Base-by-base conservation (phyloP, 352 stramenopile species). In the Aphanomyces invadans region DNA sequence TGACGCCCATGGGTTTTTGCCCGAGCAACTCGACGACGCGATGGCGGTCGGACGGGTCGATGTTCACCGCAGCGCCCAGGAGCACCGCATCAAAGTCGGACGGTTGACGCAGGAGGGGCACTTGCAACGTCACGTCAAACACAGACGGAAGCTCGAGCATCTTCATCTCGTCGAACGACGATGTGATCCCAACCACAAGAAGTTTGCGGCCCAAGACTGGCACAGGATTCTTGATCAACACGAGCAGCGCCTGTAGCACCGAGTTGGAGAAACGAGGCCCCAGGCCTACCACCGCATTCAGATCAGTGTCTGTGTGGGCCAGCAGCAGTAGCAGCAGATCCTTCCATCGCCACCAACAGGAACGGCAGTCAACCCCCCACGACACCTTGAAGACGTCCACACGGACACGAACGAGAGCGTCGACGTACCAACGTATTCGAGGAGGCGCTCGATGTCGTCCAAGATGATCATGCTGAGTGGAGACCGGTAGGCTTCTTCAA, bases 371-470 rank as follows among this genome's bases (percentile, higher is more conserved):
- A n/a, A n/a, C n/a, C n/a, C n/a, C n/a, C n/a, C n/a, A n/a, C n/a
- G n/a, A n/a, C n/a, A n/a, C n/a, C n/a, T n/a, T n/a, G n/a, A n/a
- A n/a, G n/a, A n/a, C n/a, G n/a, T n/a, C n/a, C n/a, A n/a, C n/a
- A n/a, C n/a, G n/a, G 36, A 42, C 36, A 42, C 36, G 7, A 42
- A 42, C n/a, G n/a, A n/a, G 11, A 33, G 49, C 38, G 3, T 17
- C 46, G 17, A 78, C 80, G 62, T 69, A 89, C 83, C 85, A 71
- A 92, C 85, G 57, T 92, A 99, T 73, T 99, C 97, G 74, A 99
- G 98, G 42, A 99, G 85, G 19, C 97, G 91, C 79, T 99, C 97
- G 69, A 99, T 97, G 75, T 99, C 97, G 78, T 99, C 97, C 48
- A 99, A 90, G 65, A 99, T 96, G 76, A 99, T 99, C 66, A 99